These are phyloP conservation scores for Globomyces pollinis-pini DNA, from an alignment of 192 early-diverging fungal genomes.

Conservation along the genomic window DNA sequence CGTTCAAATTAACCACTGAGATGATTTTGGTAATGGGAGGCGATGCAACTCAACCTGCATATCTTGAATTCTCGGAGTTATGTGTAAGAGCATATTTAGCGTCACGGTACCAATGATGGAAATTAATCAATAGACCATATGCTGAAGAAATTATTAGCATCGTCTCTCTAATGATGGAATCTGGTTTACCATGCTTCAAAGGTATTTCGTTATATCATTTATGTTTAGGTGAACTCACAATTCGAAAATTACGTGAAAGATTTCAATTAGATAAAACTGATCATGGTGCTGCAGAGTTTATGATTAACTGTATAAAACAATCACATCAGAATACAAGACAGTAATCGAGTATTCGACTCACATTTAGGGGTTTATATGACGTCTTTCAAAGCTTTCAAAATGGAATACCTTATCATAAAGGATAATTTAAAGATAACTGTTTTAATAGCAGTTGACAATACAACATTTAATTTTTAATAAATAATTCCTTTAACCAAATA, in stretches of 20 bases:
- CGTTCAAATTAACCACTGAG: constrained; percentile 97
- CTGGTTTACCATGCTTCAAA: constrained; percentile 96
- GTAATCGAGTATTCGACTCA: constrained; percentile 20
- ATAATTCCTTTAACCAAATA: too few relatives aligned
- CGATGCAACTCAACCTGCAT: constrained; percentile 68
- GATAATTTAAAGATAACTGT: too few relatives aligned
- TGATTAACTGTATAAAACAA: constrained; percentile 79
- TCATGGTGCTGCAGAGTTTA: constrained; percentile 88
- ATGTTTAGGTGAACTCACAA: constrained; percentile 82
- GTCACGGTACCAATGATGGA: constrained; percentile 41
- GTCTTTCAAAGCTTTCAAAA: constrained; percentile 50
- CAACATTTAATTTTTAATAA: too few relatives aligned
- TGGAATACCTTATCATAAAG: constrained; percentile 46
- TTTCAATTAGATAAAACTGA: constrained; percentile 90
- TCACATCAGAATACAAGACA: constrained; percentile 90
- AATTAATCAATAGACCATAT: constrained; percentile 55
- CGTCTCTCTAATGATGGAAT: constrained; percentile 88
- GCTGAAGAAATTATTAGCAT: constrained; percentile 87
- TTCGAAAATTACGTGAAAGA: constrained; percentile 70
- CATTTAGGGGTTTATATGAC: constrained; percentile 42
- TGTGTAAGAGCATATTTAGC: constrained; percentile 89
- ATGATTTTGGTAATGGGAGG: constrained; percentile 97
- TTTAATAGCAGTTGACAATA: too few relatives aligned
- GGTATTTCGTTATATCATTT: too few relatives aligned
- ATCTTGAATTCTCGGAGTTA: constrained; percentile 82